Base-by-base conservation (phyloP, 1,284 basidiomycete genomes). In the Schizophyllum commune region DNA sequence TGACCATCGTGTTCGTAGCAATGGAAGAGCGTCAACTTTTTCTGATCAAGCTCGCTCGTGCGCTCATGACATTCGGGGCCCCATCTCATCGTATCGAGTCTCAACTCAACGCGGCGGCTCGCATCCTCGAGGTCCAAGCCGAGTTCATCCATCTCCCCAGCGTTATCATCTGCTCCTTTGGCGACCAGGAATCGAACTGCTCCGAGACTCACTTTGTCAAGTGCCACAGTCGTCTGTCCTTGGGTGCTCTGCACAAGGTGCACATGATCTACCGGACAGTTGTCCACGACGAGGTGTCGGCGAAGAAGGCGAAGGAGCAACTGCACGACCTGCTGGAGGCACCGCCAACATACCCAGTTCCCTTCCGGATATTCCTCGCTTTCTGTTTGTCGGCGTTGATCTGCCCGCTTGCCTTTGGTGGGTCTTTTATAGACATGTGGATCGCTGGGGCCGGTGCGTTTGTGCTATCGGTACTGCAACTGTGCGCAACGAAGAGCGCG, bases 21-120 rank as follows among this genome's bases (percentile, higher is more conserved):
- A 81, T 88, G 70, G 77, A 83, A 32, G 79, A 85, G 61, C 80
- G 91, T 65, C 88, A 90, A 69, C 83, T 86, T 63, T 95, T 94
- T 73, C 78, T 94, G 13, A 77, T 92, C 62, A 88, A 88, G 67
- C 79, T 95, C n/a, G 89, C 92, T 47, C 87, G 88, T 67, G 83
- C 88, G 15, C 78, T 95, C 34, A 87, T 95, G 78, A 81, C 82
- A 1, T 93, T 91, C 70, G 92, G 93, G 17, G 89, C 92, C 17
- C 93, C 92, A 1, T 92, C 91, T 47, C 93, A 95, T 72, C 83
- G 93, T 39, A 89, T 94, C 66, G 91, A 94, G 72, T 85, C 88
- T 8, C 92, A 94, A 71, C 81, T 96, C 11, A 77, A 79, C 55
- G 88, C 92, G 3, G 90, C 91, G 5, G 89, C 92, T 1, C 80